phyloP scores from a whole-genome alignment of 2,329 filamentous ascomycete species.

The Myriosclerotinia scirpicola region DNA sequence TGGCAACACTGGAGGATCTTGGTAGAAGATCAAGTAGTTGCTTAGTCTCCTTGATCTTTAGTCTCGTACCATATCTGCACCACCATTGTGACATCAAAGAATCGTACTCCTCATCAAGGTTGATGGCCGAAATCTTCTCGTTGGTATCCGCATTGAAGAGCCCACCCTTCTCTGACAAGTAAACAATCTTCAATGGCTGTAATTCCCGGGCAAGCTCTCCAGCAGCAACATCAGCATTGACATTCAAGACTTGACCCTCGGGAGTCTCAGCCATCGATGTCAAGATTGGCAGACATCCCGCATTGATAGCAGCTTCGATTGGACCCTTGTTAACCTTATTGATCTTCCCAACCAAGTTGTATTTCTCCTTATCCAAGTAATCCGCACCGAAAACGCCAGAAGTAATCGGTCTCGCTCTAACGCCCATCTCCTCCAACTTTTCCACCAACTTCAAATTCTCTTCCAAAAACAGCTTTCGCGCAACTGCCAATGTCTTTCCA shows the following conservation, averaged over 20 bases:
- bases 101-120: slow-evolving; percentile 94
- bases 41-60: slow-evolving; percentile 98
- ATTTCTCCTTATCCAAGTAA: slow-evolving; percentile 95
- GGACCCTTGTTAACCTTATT: slow-evolving; percentile 86
- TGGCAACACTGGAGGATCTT: slow-evolving; percentile 89
- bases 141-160: slow-evolving; percentile 91
- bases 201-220: slow-evolving; percentile 86
- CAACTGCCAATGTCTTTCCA: slow-evolving; percentile 88
- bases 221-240: slow-evolving; percentile 96
- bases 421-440: slow-evolving; percentile 84
- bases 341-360: slow-evolving; percentile 93
- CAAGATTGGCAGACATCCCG: slow-evolving; percentile 87
- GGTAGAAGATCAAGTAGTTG: slow-evolving; percentile 86
- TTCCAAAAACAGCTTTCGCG: slow-evolving; percentile 88
- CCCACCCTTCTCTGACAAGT: slow-evolving; percentile 96
- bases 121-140: slow-evolving; percentile 95
- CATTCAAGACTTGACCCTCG: slow-evolving; percentile 91
- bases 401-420: slow-evolving; percentile 84
- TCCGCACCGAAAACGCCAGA: slow-evolving; percentile 89
- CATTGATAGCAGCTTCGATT: slow-evolving; percentile 87
- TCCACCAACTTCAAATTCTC: slow-evolving; percentile 93
- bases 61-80: slow-evolving; percentile 89
- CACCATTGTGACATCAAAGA: slow-evolving; percentile 89
- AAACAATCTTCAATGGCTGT: slow-evolving; percentile 95
- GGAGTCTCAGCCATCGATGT: slow-evolving; percentile 95